These are phyloP conservation scores for Zygosaccharomyces rouxii DNA, from an alignment of 805 yeast species.

Conservation along the genomic window DNA sequence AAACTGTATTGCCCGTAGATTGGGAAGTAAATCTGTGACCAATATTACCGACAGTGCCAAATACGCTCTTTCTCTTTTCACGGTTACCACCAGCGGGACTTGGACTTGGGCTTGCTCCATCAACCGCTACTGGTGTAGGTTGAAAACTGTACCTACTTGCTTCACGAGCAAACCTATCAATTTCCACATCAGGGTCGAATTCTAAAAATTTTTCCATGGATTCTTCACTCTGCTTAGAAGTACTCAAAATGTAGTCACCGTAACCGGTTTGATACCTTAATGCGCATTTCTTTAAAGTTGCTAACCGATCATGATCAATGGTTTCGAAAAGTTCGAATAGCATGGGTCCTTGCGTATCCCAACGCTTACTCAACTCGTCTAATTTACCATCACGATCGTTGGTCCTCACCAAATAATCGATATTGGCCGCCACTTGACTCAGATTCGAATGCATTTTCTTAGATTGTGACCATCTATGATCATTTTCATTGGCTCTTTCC, in stretches of 20 bases:
- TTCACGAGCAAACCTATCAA: slow-evolving; percentile 49
- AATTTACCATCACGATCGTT: slow-evolving; percentile 40
- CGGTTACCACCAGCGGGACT: slow-evolving; percentile 8
- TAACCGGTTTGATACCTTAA: slow-evolving; percentile 59
- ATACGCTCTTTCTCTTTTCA: slow-evolving; percentile 27
- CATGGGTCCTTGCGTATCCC: slow-evolving; percentile 77
- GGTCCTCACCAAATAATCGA: slow-evolving; percentile 40
- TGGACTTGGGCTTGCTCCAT: slow-evolving; percentile 7
- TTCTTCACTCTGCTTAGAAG: slow-evolving; percentile 51
- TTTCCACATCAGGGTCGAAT: slow-evolving; percentile 58
- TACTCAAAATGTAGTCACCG: slow-evolving; percentile 47
- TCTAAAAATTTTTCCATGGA: slow-evolving; percentile 62
- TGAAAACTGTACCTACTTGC: slow-evolving; percentile 31
- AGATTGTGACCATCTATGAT: slow-evolving; percentile 52
- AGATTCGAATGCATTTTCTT: slow-evolving; percentile 43
- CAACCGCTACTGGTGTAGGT: slow-evolving; percentile 7
- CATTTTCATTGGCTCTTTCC: slow-evolving; percentile 48
- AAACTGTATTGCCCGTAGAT: slow-evolving; percentile 23
- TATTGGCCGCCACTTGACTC: slow-evolving; percentile 41
- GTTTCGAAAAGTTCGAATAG: slow-evolving; percentile 70
- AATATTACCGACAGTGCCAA: slow-evolving; percentile 20
- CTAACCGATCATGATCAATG: slow-evolving; percentile 60
- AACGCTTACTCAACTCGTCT: slow-evolving; percentile 47
- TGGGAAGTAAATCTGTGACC: slow-evolving; percentile 29
- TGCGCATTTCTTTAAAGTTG: slow-evolving; percentile 59